Percentiles rank a stretch among this genome's conserved stretches.
phyloP scores from a whole-genome alignment of 2,329 filamentous ascomycete species.

The Camptophora hylomeconis region DNA sequence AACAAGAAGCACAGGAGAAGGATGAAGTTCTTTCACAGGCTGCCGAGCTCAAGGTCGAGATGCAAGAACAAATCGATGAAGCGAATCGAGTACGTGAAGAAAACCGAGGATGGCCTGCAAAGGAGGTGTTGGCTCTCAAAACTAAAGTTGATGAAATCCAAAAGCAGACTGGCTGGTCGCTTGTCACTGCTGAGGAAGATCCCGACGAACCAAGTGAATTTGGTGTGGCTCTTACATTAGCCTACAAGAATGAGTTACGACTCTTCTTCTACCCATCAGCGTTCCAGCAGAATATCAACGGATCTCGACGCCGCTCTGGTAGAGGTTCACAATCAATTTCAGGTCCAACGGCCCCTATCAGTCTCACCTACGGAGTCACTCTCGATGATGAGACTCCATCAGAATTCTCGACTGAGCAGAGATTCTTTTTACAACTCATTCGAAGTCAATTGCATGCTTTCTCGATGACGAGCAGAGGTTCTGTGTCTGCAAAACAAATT shows the following conservation, averaged over 20 bases:
- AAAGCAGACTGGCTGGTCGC: conserved; percentile 31
- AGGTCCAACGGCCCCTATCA: conserved; percentile 19
- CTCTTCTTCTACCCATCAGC: conserved; percentile 29
- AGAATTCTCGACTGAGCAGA: conserved; percentile 24
- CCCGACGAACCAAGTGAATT: conserved; percentile 13
- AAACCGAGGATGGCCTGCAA: conserved; percentile 75
- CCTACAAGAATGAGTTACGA: conserved; percentile 28
- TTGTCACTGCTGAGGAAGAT: conserved; percentile 24
- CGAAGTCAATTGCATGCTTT: conserved; percentile 22
- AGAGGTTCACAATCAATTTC: conserved; percentile 16
- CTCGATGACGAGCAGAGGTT: conserved; percentile 23
- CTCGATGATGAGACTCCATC: conserved; percentile 9
- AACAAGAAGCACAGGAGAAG: conserved; percentile 53
- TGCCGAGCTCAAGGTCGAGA: conserved; percentile 54
- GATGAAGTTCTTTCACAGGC: conserved; percentile 51
- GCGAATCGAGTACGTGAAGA: conserved; percentile 77
- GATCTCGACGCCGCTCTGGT: conserved; percentile 12
- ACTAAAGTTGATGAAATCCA: conserved; percentile 41
- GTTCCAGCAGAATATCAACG: conserved; percentile 19
- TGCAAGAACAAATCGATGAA: conserved; percentile 60
- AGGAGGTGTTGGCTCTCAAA: conserved; percentile 69
- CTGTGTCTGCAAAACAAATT: conserved; percentile 24
- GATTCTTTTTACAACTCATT: conserved; percentile 30
- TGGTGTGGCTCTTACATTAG: conserved; percentile 27
- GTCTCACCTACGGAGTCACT: conserved; percentile 22